Conservation (phyloP, 306 rosid genomes). For the Rosa lucieae region DNA sequence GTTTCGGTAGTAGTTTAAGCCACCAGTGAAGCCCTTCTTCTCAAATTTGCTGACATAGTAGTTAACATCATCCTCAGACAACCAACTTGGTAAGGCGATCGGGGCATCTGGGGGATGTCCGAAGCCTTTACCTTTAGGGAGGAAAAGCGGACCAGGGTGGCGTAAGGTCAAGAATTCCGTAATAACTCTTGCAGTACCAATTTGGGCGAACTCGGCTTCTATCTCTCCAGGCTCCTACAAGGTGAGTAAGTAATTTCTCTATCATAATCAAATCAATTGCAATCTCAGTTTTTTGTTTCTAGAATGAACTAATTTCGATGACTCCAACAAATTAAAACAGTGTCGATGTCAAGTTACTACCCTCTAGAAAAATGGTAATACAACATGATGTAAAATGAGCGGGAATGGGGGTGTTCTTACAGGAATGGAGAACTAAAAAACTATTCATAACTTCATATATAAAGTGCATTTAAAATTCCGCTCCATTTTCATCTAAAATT, state of each 20-base stretch:
- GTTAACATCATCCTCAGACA: slow-evolving; percentile 61
- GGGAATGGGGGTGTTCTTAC: background rate
- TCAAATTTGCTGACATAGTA: slow-evolving; percentile 55
- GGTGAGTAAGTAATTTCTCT: background rate
- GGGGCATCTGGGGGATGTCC: slow-evolving; percentile 38
- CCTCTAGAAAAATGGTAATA: background rate
- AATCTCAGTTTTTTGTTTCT: background rate
- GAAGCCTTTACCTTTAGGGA: slow-evolving; percentile 53
- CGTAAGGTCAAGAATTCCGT: slow-evolving; percentile 55
- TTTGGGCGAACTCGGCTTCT: slow-evolving; percentile 59
- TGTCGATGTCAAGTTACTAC: too few relatives aligned
- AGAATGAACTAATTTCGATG: background rate
- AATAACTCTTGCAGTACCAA: slow-evolving; percentile 50
- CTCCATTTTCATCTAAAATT: background rate
- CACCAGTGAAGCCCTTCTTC: slow-evolving; percentile 68
- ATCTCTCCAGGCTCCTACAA: slow-evolving; percentile 62
- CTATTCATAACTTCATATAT: background rate
- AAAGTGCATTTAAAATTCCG: background rate
- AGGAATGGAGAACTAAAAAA: background rate
- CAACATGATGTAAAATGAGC: background rate
- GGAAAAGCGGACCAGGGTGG: slow-evolving; percentile 54
- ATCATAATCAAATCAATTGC: background rate
- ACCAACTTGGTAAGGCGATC: slow-evolving; percentile 60
- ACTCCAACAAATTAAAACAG: background rate
- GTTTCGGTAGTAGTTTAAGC: slow-evolving; percentile 62